Evolutionary conservation across 2,329 filamentous ascomycete genomes (phyloP).

Genomic region (Metarhizium album): DNA sequence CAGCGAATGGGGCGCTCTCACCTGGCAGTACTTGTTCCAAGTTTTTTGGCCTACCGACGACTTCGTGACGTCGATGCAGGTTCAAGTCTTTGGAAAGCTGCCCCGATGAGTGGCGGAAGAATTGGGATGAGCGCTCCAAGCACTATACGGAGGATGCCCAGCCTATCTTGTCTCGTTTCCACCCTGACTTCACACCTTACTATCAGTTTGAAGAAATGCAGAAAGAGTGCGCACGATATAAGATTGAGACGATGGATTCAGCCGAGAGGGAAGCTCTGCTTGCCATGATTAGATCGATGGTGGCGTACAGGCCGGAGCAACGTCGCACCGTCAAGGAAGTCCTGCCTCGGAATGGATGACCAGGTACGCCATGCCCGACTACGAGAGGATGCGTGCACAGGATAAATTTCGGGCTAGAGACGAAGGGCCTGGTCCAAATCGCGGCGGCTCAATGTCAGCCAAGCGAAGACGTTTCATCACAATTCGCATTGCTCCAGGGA

Average conservation of each 20-base stretch:
- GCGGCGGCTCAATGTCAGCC: no score
- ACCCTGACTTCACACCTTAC: background rate
- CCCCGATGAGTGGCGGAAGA: background rate
- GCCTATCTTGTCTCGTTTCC: background rate
- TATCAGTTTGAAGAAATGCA: background rate
- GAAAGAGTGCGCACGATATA: background rate
- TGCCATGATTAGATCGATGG: background rate
- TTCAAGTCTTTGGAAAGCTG: background rate
- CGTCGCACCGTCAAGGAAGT: background rate
- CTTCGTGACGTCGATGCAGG: background rate
- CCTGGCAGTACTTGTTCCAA: conserved; percentile 12
- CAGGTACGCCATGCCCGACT: background rate
- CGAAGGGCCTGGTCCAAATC: no score
- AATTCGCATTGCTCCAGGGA: no score
- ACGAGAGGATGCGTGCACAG: background rate
- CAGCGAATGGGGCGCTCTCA: conserved; percentile 13
- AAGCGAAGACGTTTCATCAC: no score
- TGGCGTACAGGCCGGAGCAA: background rate
- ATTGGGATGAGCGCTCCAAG: background rate
- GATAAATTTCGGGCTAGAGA: no score
- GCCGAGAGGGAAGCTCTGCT: background rate
- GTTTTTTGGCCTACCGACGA: background rate
- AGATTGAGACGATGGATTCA: background rate
- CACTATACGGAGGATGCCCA: background rate
- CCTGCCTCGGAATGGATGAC: background rate